These are phyloP conservation scores for Lotmaria passim DNA, from an alignment of 208 protist genomes.

Conservation along the genomic window DNA sequence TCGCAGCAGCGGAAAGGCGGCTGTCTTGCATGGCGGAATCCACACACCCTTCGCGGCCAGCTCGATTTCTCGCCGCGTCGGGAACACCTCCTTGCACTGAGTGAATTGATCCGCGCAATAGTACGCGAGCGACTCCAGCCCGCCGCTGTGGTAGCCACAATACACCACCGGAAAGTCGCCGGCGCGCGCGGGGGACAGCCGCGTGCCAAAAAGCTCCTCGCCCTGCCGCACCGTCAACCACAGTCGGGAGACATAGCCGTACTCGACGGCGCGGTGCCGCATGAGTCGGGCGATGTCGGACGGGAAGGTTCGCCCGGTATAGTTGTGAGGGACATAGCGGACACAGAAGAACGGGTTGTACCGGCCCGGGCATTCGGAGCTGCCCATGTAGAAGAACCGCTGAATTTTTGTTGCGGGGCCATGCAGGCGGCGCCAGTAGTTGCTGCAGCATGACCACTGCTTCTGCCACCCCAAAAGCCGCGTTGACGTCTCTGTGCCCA, in stretches of 20 bases:
- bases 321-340: slow-evolving; percentile 64
- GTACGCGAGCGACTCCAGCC: slow-evolving; percentile 39
- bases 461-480: slow-evolving; percentile 25
- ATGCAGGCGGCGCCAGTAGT: slow-evolving; percentile 54
- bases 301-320: slow-evolving; percentile 56
- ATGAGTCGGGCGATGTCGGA: slow-evolving; percentile 41
- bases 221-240: slow-evolving; percentile 72
- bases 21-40: slow-evolving; percentile 39
- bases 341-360: slow-evolving; percentile 77
- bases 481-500: slow-evolving; percentile 21
- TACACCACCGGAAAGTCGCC: slow-evolving; percentile 55
- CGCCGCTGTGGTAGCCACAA: slow-evolving; percentile 50
- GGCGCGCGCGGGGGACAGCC: slow-evolving; percentile 42
- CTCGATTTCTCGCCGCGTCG: slow-evolving; percentile 48
- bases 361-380: slow-evolving; percentile 44
- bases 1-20: slow-evolving; percentile 63
- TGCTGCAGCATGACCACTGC: slow-evolving; percentile 33
- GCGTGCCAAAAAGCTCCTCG: slow-evolving; percentile 41
- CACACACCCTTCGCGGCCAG: slow-evolving; percentile 57
- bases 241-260: slow-evolving; percentile 79
- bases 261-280: slow-evolving; percentile 60
- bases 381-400: slow-evolving; percentile 39
- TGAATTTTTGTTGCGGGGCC: not conserved
- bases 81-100: slow-evolving; percentile 38
- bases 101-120: slow-evolving; percentile 89